Evolutionary conservation across 2,329 filamentous ascomycete genomes (phyloP).

Genomic region (Epichloe uncinata): DNA sequence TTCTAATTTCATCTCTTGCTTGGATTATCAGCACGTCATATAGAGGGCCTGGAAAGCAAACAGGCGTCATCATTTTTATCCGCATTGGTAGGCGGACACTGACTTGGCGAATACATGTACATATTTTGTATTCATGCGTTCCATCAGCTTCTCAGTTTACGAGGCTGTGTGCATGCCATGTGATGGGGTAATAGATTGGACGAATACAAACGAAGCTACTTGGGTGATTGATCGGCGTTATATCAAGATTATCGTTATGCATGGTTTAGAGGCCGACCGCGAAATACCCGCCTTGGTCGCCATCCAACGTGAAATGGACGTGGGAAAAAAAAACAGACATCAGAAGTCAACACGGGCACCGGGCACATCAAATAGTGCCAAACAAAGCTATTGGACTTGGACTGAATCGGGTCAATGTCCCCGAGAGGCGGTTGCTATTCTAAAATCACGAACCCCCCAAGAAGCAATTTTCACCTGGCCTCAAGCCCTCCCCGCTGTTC

Average conservation of each 20-base stretch:
- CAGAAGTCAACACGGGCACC: background rate
- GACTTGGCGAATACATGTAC: too few relatives aligned
- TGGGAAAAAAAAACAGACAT: background rate
- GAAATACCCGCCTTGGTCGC: too few relatives aligned
- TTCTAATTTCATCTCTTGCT: background rate
- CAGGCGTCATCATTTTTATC: background rate
- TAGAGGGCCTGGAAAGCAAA: background rate
- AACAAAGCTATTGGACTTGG: background rate
- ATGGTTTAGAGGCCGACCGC: too few relatives aligned
- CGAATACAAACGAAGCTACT: too few relatives aligned
- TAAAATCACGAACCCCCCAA: background rate
- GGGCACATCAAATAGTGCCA: background rate
- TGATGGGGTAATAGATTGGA: too few relatives aligned
- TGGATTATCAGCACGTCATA: background rate
- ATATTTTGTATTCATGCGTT: too few relatives aligned
- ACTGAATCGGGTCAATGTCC: background rate
- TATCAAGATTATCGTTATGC: fast-evolving
- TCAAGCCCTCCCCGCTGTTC: background rate
- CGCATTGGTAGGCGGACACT: background rate
- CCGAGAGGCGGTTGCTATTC: background rate
- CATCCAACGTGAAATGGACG: too few relatives aligned
- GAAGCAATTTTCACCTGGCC: background rate
- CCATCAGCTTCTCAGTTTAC: too few relatives aligned
- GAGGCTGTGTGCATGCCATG: too few relatives aligned
- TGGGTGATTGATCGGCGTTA: too few relatives aligned